Evolutionary conservation across 2,329 filamentous ascomycete species (phyloP), one percentile per base, ranked within the genome.

Genomic region (Mycogone perniciosa): DNA sequence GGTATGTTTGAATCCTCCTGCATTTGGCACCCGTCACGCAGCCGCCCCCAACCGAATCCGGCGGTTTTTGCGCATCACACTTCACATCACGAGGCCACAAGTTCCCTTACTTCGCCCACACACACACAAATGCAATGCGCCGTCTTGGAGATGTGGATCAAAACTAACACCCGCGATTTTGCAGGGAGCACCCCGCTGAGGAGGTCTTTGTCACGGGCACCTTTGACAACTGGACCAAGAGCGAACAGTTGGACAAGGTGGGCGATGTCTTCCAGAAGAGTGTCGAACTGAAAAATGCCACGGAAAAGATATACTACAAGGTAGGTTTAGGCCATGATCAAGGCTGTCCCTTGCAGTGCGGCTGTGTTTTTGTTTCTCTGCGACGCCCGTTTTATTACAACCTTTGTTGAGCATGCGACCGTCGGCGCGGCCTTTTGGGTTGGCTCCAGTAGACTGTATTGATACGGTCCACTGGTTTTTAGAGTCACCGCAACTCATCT

Each of bases 151-250:
- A 31, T 27, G 26, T 3, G 39, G 29, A 46, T 20, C 30, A 39
- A 52, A 48, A 42, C 46, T 46, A 37, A 49, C 41, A 26, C 46
- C 35, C 31, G 13, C 31, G 35, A 11, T 33, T 39, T 20, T 44
- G 33, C 71, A 96, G 92, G 92, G 82, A 86, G 66, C 85, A 93
- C 68, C 76, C 83, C 61, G 91, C 88, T 66, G 79, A 84, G 60
- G 87, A 95, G 67, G 92, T 97, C 68, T 92, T 86, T 71, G 93
- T 97, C 61, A 97, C 92, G 38, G 93, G 93, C 67, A 92, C 88
- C 56, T 97, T 97, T 67, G 92, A 97, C 72, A 80, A 89, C 73
- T 99, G 93, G 93, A 79, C 80, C 59, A 92, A 93, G 77, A 89
- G 83, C 51, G 81, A 92, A 68, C 81, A 87, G 74, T 80, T 99